These are phyloP conservation scores for Leishmania amazonensis DNA, from an alignment of 208 protist genomes.

Conservation along the genomic window DNA sequence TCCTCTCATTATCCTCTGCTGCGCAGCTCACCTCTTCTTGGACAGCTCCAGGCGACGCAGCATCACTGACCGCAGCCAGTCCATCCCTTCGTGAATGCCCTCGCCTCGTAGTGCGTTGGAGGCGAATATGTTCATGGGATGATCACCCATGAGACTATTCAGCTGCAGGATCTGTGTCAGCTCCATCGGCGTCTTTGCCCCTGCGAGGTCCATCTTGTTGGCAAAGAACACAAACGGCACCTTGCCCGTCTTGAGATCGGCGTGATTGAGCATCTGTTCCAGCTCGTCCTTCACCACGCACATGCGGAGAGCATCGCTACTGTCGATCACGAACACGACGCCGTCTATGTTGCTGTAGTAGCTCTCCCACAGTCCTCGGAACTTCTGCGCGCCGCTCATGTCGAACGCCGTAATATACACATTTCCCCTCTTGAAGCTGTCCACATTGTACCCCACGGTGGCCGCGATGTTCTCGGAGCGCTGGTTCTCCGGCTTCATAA, in stretches of 20 bases:
- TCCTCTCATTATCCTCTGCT: not conserved
- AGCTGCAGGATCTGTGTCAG: slow-evolving; percentile 85
- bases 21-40: slow-evolving; percentile 35
- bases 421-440: slow-evolving; percentile 95
- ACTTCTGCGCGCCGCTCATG: slow-evolving; percentile 98
- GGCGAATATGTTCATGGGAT: slow-evolving; percentile 87
- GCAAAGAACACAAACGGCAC: slow-evolving; percentile 88
- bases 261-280: slow-evolving; percentile 73
- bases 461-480: slow-evolving; percentile 94
- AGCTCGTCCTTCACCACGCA: slow-evolving; percentile 89
- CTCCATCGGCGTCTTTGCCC: slow-evolving; percentile 79
- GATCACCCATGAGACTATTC: slow-evolving; percentile 55
- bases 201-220: slow-evolving; percentile 92
- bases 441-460: slow-evolving; percentile 96
- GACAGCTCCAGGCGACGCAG: slow-evolving; percentile 35
- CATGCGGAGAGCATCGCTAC: slow-evolving; percentile 84
- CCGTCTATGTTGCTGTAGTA: slow-evolving; percentile 97
- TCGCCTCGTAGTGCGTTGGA: slow-evolving; percentile 73
- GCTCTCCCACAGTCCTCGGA: slow-evolving; percentile 95
- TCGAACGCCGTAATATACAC: slow-evolving; percentile 98
- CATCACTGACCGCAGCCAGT: slow-evolving; percentile 68
- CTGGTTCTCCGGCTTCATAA: slow-evolving; percentile 94
- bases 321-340: slow-evolving; percentile 95
- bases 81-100: slow-evolving; percentile 70
- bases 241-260: slow-evolving; percentile 40